phyloP scores from a whole-genome alignment of 1,284 basidiomycete genomes.

The Grifola frondosa region DNA sequence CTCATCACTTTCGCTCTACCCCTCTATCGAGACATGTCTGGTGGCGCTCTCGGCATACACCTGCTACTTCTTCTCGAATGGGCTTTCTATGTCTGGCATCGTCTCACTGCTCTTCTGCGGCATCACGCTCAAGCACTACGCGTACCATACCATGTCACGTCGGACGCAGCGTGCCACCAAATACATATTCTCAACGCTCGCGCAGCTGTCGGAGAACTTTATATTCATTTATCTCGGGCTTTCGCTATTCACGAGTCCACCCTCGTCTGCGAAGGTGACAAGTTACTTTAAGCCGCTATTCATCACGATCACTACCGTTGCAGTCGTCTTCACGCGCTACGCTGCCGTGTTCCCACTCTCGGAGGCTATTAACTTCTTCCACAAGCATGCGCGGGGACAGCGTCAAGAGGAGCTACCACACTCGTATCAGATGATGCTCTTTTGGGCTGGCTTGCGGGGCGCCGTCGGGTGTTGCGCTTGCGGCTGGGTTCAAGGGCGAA shows the following conservation, averaged over 20 bases:
- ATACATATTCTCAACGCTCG: conserved; percentile 91
- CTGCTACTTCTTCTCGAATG: conserved; percentile 98
- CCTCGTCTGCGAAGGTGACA: conserved; percentile 68
- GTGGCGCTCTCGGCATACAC: conserved; percentile 95
- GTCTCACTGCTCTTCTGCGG: conserved; percentile 98
- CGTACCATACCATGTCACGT: conserved; percentile 98
- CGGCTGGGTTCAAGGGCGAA: conserved; percentile 90
- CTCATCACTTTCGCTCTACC: conserved; percentile 84
- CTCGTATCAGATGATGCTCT: conserved; percentile 98
- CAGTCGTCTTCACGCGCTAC: conserved; percentile 94
- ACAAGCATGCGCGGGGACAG: conserved; percentile 79
- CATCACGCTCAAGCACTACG: conserved; percentile 99
- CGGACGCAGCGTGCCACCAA: conserved; percentile 95
- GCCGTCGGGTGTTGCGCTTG: conserved; percentile 97
- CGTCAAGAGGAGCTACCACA: conserved; percentile 88
- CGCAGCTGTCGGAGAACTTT: conserved; percentile 97
- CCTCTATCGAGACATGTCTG: conserved; percentile 92
- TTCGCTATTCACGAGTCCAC: conserved; percentile 87
- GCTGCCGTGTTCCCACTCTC: conserved; percentile 97
- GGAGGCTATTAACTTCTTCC: conserved; percentile 91
- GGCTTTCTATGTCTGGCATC: conserved; percentile 93
- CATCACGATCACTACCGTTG: conserved; percentile 86
- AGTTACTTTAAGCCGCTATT: conserved; percentile 95
- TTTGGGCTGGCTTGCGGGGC: conserved; percentile 97
- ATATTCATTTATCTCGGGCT: conserved; percentile 99